Conservation (phyloP, 192 early-diverging fungal genomes). For the Gryganskiella cystojenkinii region DNA sequence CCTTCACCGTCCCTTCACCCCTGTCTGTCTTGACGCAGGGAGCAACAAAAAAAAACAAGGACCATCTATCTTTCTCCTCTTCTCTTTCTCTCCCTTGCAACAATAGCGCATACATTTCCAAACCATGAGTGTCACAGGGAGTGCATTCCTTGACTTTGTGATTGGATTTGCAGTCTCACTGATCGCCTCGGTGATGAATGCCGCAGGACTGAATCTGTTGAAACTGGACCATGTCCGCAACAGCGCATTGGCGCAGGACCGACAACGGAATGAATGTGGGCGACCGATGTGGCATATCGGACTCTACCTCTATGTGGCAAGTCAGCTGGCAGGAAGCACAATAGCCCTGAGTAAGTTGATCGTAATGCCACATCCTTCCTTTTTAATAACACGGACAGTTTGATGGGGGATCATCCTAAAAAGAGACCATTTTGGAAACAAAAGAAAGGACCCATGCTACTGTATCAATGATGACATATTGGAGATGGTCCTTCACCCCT, state of each 20-base stretch:
- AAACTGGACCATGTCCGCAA: slow-evolving; percentile 68
- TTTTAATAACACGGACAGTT: too few relatives aligned
- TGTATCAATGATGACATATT: too few relatives aligned
- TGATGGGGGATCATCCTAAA: not conserved
- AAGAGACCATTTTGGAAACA: too few relatives aligned
- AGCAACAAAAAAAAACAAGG: too few relatives aligned
- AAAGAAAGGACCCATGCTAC: too few relatives aligned
- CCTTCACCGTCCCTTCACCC: too few relatives aligned
- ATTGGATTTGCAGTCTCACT: slow-evolving; percentile 57
- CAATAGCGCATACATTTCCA: too few relatives aligned
- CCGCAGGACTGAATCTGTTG: slow-evolving; percentile 65
- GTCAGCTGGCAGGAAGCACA: slow-evolving; percentile 64
- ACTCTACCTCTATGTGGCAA: slow-evolving; percentile 65
- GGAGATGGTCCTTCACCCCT: too few relatives aligned
- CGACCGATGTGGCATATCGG: slow-evolving; percentile 70
- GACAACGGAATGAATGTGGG: slow-evolving; percentile 65
- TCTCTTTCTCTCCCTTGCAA: too few relatives aligned
- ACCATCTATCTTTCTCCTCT: too few relatives aligned
- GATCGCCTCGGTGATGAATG: slow-evolving; percentile 59
- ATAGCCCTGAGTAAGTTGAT: slow-evolving; percentile 65
- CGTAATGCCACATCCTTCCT: not conserved
- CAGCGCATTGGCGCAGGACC: slow-evolving; percentile 24
- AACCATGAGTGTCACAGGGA: slow-evolving; percentile 38
- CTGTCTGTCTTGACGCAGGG: too few relatives aligned
- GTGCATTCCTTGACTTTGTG: slow-evolving; percentile 38